Conservation (phyloP, 148 eudicot species). For the Mesembryanthemum crystallinum region DNA sequence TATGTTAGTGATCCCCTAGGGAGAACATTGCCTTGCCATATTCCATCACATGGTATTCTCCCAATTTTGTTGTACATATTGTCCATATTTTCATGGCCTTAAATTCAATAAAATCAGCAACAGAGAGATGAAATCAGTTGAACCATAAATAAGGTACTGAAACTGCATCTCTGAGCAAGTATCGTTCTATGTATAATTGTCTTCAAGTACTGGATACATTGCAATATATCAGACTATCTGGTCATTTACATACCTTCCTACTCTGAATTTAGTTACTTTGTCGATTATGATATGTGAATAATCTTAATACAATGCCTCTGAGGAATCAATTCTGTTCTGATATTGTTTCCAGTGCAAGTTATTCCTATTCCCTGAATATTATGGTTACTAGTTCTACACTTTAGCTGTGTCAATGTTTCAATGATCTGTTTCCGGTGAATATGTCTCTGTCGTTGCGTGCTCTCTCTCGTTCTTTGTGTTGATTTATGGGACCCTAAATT, state of each 20-base stretch:
- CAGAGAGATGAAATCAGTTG: conserved; percentile 7
- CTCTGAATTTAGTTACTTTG: no score
- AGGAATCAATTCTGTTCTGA: neutral
- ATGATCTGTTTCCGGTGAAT: neutral
- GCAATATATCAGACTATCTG: no score
- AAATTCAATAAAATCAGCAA: neutral
- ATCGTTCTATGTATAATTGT: neutral
- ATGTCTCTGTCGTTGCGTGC: neutral
- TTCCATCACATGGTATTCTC: neutral
- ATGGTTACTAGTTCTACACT: neutral
- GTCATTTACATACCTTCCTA: no score
- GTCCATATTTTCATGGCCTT: neutral
- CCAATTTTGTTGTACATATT: conserved; percentile 20
- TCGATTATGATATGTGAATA: no score
- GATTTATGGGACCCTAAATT: no score
- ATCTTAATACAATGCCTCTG: no score
- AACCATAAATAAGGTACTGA: neutral
- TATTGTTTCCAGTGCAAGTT: no score
- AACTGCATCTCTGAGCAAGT: neutral
- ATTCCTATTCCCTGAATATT: neutral
- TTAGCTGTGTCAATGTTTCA: neutral
- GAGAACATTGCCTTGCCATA: neutral
- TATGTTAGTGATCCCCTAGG: neutral
- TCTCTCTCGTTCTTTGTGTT: neutral
- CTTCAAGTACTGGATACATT: neutral